Evolutionary conservation across 2,329 filamentous ascomycete genomes (phyloP).

Genomic region (Cladophialophora bantiana): DNA sequence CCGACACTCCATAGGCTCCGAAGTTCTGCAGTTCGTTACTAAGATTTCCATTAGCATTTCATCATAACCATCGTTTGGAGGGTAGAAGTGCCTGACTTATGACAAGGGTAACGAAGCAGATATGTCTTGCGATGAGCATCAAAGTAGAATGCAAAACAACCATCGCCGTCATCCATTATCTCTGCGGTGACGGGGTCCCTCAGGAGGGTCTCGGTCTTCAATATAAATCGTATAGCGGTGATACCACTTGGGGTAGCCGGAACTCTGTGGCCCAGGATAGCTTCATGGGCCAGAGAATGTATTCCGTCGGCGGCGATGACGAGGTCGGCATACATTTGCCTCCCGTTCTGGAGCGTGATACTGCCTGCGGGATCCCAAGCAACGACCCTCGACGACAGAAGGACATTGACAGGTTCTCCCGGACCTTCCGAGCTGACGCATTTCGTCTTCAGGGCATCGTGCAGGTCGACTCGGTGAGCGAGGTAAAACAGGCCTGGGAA

Average conservation of each 20-base stretch:
- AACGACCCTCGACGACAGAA: conserved; percentile 42
- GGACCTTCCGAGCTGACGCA: background rate
- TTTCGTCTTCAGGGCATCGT: conserved; percentile 15
- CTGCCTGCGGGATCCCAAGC: conserved; percentile 32
- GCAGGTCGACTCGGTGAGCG: conserved; percentile 47
- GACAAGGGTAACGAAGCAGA: conserved; percentile 18
- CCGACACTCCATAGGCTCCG: conserved; percentile 6
- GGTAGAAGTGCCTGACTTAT: background rate
- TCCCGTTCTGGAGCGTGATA: conserved; percentile 42
- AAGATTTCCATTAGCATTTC: background rate
- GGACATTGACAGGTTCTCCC: conserved; percentile 18
- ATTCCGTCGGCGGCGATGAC: conserved; percentile 52
- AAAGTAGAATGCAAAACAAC: conserved; percentile 13
- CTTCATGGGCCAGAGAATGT: conserved; percentile 43
- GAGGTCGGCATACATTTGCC: conserved; percentile 44
- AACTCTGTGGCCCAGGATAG: conserved; percentile 21
- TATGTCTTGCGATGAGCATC: background rate
- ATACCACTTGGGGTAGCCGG: conserved; percentile 9
- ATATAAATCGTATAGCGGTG: conserved; percentile 8
- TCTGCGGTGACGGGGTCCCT: conserved; percentile 9
- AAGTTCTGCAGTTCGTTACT: conserved; percentile 21
- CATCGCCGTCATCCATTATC: conserved; percentile 17
- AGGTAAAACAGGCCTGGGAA: conserved; percentile 23
- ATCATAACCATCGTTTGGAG: background rate
- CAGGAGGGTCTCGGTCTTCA: conserved; percentile 13